Evolutionary conservation across 2,329 filamentous ascomycete genomes (phyloP), one percentile per base, ranked within the genome.

Genomic region (Escovopsis sp.): DNA sequence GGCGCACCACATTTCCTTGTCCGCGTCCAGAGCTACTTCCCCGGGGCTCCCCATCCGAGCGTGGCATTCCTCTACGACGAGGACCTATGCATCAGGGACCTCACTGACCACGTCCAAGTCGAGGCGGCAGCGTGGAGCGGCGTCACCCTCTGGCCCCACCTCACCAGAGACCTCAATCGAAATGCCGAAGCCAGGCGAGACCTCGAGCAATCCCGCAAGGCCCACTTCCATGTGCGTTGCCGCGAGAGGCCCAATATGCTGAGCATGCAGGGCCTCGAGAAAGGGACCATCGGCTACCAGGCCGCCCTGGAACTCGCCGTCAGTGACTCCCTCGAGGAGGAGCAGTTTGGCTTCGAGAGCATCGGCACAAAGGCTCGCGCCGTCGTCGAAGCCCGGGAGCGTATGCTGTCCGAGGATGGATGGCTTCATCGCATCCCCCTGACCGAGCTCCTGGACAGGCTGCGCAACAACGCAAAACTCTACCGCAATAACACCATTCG

Each of bases 1-100:
- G 80, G 81, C n/a, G 81, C 81, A 35, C 81, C 81, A 47, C 79
- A 83, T 55, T 84, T 80, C 63, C 78, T 76, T 56, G 70, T 74
- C 49, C 69, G 73, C 40, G 71, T 68, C 44, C 70, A 76, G 50
- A 71, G 72, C 33, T 72, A 77, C 56, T 72, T 67, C 54, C 70
- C 68, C 44, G 74, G 69, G 39, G 72, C 75, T 32, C 72, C 73
- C 16, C 70, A 76, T 50, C 78, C 79, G 16, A 74, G 67, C 39
- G 76, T 79, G 25, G 73, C 75, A 32, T 84, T 78, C 53, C 79
- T 79, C 1, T 83, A 78, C 70, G 75, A 84, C 55, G 68, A 74
- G 47, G 65, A 71, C 47, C 57, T 81, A 43, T 63, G 68, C 49
- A 75, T 79, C 49, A 67, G 72, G 42, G 77, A 83, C 53, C 61